phyloP scores from a whole-genome alignment of 1,284 basidiomycete species.

The Cutaneotrichosporon sp. region DNA sequence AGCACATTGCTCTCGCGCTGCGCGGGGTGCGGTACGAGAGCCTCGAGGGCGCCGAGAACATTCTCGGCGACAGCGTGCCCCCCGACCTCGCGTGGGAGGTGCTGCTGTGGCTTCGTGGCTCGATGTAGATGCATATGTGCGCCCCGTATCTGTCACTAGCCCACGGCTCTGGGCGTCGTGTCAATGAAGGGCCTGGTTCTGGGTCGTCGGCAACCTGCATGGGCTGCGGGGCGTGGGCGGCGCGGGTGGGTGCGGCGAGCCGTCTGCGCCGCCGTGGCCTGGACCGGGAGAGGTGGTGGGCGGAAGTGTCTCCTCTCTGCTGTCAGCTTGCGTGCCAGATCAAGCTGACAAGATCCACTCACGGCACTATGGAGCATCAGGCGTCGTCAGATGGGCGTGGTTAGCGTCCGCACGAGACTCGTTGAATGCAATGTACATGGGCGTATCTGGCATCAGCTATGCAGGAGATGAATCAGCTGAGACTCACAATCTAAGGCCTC shows the following conservation, averaged over 20 bases:
- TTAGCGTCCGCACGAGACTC: background rate
- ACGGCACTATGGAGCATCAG: background rate
- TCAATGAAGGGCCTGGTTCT: conserved; percentile 44
- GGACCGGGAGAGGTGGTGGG: background rate
- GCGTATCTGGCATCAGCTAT: background rate
- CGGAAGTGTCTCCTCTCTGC: background rate
- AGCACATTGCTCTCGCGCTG: conserved; percentile 38
- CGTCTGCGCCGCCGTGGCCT: background rate
- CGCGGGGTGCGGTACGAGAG: conserved; percentile 50
- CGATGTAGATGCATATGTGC: conserved; percentile 47
- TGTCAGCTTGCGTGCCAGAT: background rate
- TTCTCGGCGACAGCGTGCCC: conserved; percentile 19
- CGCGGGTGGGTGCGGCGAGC: background rate
- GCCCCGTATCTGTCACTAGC: conserved; percentile 55
- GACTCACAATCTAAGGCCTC: background rate
- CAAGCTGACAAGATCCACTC: background rate
- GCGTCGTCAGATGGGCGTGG: background rate
- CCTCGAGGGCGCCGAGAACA: conserved; percentile 42
- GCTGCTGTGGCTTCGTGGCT: conserved; percentile 45
- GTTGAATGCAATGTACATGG: background rate
- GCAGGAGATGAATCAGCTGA: too few species aligned
- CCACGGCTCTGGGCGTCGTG: conserved; percentile 43
- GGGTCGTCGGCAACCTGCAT: conserved; percentile 25
- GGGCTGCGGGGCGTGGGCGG: conserved; percentile 11
- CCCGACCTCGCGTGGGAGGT: conserved; percentile 36